Base-by-base conservation (phyloP, 805 yeast species). In the Yamadazyma laniorum region DNA sequence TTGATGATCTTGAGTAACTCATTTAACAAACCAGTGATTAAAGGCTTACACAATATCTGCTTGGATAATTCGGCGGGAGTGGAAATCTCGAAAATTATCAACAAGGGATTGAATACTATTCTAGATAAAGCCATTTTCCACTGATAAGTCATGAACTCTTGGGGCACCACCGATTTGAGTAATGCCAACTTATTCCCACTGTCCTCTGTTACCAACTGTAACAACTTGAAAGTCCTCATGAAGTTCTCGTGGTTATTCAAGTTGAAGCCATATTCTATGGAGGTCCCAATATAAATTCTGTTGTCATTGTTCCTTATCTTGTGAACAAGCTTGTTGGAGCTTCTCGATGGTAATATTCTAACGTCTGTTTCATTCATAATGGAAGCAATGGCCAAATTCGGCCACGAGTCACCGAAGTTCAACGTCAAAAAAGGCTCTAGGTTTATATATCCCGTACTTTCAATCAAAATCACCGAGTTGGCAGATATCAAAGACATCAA, bases 51-150 rank as follows among this genome's bases (percentile, higher is more conserved):
- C 44, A 89, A 68, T 32, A 88, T 83, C 57, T 85, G 87, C 26
- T 70, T 64, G 23, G 72, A 65, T 36, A 90, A 67, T 35, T 72
- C 61, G 25, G 61, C 64, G 2, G 95, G 88, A 46, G 65, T 71
- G 4, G 83, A 78, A 41, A 77, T 74, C 59, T 88, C 96, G 52
- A 90, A 80, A 8, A 86, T 53, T 17, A 89, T 72, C 23, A 87
- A 67, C 30, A 89, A 65, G 4, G 95, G 88, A 57, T 83, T 85
- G 54, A 89, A 78, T 16, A 89, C 82, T 29, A 88, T 77, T 39
- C 78, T 74, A 6, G 95, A 87, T 38, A 88, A 71, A 1, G 95
- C 90, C 40, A 85, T 71, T 55, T 82, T 80, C 96, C 96, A 89
- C 59, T 88, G 93, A 51, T 82, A 82, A 9, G 81, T 75, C 59